Base-by-base conservation (phyloP, 192 early-diverging fungal species). In the Dimargaris verticillata region DNA sequence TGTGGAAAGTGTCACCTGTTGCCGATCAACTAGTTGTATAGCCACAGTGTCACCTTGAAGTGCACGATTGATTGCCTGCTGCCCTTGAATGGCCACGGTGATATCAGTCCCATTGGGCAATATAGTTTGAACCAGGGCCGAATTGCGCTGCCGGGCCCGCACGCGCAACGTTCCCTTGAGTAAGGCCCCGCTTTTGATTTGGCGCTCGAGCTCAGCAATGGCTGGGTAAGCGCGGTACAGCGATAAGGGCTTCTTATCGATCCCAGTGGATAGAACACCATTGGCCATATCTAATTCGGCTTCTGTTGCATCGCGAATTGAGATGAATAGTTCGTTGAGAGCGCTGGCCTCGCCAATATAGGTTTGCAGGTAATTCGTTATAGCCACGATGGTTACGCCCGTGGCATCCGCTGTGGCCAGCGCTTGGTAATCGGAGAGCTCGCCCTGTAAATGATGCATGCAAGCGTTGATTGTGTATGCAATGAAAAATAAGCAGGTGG, bases 21-120 rank as follows among this genome's bases (percentile, higher is more conserved):
- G 1, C 3, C 11, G 64, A 24, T 66, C 70, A 28, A 86, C 60
- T 3, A 86, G 53, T 52, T 79, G 75, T 10, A 88, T 80, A 15
- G 82, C 80, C 0, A 86, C 84, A 0, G 74, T 44, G 55, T 88
- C 86, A 17, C 86, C 86, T 22, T 82, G 68, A 44, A 82, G 74
- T 46, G 78, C 74, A 10, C 76, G 65, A 58, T 82, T 78, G 22
- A 38, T 38, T 2, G 33, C 33, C 3, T 38, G 33, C 33, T 38
- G 33, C 7, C 33, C 33, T 38, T 38, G 33, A 38, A 38, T 38
- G 33, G 33, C 33, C 33, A 38, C 33, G 33, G 33, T 7, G 33
- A 38, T 38, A 38, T 38, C 33, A 7, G 33, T 38, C 7, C 33
- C 33, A 7, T 38, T 38, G 33, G 33, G 33, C 7, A 38, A 38